These are phyloP conservation scores for Agaricus subrufescens DNA, from an alignment of 768 basidiomycete species.

Conservation along the genomic window DNA sequence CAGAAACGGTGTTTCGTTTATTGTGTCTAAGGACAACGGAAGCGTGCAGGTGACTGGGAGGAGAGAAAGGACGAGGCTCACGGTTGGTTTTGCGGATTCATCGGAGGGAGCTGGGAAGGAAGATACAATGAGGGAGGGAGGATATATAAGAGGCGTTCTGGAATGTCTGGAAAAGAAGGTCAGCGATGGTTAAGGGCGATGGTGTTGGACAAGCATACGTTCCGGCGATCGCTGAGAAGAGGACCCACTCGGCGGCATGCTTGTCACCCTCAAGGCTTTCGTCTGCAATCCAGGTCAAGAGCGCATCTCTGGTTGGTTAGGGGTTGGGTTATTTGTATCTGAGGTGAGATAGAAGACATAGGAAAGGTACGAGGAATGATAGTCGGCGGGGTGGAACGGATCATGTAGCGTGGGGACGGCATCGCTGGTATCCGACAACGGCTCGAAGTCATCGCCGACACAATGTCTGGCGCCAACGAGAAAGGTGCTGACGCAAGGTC, in stretches of 20 bases:
- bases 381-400: constrained; percentile 32
- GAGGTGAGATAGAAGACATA: constrained; percentile 11
- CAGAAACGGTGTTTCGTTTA: constrained; percentile 55
- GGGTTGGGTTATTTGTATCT: no score
- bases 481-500: no score
- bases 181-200: neutral
- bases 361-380: constrained; percentile 38
- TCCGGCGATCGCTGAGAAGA: constrained; percentile 54
- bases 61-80: constrained; percentile 50
- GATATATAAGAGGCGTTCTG: constrained; percentile 60
- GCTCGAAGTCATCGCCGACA: constrained; percentile 39
- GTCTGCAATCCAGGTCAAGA: constrained; percentile 70
- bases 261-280: constrained; percentile 66
- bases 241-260: constrained; percentile 70
- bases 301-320: constrained; percentile 44
- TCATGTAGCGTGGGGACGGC: constrained; percentile 64
- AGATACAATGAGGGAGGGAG: constrained; percentile 60
- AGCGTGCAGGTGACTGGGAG: constrained; percentile 50
- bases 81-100: constrained; percentile 33
- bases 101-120: constrained; percentile 47
- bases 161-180: constrained; percentile 47
- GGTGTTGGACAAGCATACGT: constrained; percentile 44
- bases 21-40: constrained; percentile 54
- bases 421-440: constrained; percentile 21
- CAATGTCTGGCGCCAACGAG: no score